Percentiles rank a stretch among this genome's conserved stretches.
These are phyloP conservation scores for Penicillium nordicum DNA, from an alignment of 2,329 filamentous ascomycete genomes.

Conservation along the genomic window DNA sequence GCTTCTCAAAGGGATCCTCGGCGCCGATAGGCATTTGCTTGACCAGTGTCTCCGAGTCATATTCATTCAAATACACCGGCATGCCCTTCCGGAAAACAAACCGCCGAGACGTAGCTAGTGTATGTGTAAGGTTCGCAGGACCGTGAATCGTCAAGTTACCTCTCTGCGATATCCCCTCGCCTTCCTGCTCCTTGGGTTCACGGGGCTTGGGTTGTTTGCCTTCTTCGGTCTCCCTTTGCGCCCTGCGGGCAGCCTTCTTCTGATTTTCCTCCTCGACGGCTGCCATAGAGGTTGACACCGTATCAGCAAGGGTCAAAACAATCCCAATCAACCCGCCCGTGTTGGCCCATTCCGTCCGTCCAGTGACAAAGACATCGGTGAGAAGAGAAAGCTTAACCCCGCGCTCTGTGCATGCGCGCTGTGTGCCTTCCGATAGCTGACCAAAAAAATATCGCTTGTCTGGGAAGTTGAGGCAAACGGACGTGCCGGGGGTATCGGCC, in stretches of 20 bases:
- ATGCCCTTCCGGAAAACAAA: slow-evolving; percentile 86
- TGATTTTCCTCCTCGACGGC: slow-evolving; percentile 46
- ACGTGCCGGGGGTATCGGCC: slow-evolving; percentile 79
- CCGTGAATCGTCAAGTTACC: slow-evolving; percentile 67
- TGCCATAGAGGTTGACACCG: slow-evolving; percentile 44
- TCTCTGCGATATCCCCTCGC: slow-evolving; percentile 22
- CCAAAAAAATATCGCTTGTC: slow-evolving; percentile 82
- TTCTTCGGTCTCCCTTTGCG: slow-evolving; percentile 6
- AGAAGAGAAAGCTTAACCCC: slow-evolving; percentile 63
- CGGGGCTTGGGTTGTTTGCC: not conserved
- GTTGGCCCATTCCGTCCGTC: slow-evolving; percentile 69
- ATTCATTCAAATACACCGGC: slow-evolving; percentile 68
- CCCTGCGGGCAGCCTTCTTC: slow-evolving; percentile 32
- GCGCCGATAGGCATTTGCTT: slow-evolving; percentile 20
- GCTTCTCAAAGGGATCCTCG: slow-evolving; percentile 41
- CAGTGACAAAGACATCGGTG: slow-evolving; percentile 78
- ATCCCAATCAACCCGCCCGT: slow-evolving; percentile 80
- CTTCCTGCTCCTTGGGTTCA: slow-evolving; percentile 23
- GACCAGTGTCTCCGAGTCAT: slow-evolving; percentile 40
- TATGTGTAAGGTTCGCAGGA: slow-evolving; percentile 73
- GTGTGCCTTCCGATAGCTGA: slow-evolving; percentile 76
- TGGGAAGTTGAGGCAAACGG: slow-evolving; percentile 74
- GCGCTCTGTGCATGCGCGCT: slow-evolving; percentile 69
- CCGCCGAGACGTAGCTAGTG: slow-evolving; percentile 73
- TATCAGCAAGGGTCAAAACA: slow-evolving; percentile 78